A percentile compares a stretch with the other conserved stretches of the same genome.
phyloP scores from a whole-genome alignment of 306 rosid genomes.

The Vigna angularis region DNA sequence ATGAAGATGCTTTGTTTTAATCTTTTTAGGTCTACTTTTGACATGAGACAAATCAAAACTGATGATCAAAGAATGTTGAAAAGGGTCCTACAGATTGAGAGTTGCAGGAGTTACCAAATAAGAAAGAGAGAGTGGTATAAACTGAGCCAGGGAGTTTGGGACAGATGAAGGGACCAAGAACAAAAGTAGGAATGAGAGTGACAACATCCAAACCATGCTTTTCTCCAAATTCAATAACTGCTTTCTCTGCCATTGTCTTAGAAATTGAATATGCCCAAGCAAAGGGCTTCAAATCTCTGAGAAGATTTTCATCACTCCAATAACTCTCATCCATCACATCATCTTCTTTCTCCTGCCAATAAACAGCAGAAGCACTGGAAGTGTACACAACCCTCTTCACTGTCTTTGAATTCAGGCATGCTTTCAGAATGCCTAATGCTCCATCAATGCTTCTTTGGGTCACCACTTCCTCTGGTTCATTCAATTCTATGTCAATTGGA shows the following conservation, averaged over 20 bases:
- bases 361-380: slow-evolving; percentile 53
- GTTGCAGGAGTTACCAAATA: slow-evolving; percentile 48
- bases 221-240: slow-evolving; percentile 65
- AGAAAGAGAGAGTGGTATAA: slow-evolving; percentile 34
- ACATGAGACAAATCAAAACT: neutral
- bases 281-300: slow-evolving; percentile 28
- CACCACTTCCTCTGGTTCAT: slow-evolving; percentile 52
- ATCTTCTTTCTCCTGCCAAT: neutral
- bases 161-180: slow-evolving; percentile 66
- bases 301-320: slow-evolving; percentile 63
- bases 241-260: slow-evolving; percentile 64
- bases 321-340: slow-evolving; percentile 60
- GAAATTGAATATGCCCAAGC: slow-evolving; percentile 53
- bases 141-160: slow-evolving; percentile 61
- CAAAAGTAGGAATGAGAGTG: slow-evolving; percentile 57
- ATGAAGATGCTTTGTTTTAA: too few relatives aligned
- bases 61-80: neutral
- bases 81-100: neutral
- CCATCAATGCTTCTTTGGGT: slow-evolving; percentile 58
- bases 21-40: too few relatives aligned
- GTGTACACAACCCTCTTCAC: slow-evolving; percentile 70
- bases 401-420: slow-evolving; percentile 52
- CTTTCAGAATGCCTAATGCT: slow-evolving; percentile 59
- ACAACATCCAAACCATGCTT: slow-evolving; percentile 66
- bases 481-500: slow-evolving; percentile 41